phyloP scores from a whole-genome alignment of 345 rosid genomes.

The Syzygium jambos region DNA sequence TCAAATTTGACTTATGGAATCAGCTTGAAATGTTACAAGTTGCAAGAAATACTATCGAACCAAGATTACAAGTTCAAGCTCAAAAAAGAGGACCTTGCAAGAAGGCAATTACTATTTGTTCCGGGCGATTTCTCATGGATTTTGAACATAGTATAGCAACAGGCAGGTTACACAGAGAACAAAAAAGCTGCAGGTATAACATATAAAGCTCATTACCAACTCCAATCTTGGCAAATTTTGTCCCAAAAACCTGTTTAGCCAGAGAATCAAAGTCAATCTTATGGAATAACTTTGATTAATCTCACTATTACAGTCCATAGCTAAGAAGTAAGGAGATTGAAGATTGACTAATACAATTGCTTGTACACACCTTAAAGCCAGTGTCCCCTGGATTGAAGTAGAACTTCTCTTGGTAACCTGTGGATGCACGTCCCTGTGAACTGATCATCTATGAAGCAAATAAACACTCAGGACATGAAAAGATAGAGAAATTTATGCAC shows the following conservation, averaged over 20 bases:
- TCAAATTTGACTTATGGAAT: not conserved
- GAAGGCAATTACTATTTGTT: not conserved
- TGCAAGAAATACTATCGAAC: not conserved
- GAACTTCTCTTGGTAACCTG: constrained; percentile 96
- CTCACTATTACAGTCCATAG: not conserved
- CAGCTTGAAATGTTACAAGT: not conserved
- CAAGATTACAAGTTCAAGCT: not conserved
- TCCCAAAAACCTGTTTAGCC: constrained; percentile 65
- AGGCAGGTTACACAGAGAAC: not conserved
- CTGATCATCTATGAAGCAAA: not conserved
- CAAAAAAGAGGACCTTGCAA: not conserved
- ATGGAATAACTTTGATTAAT: not conserved
- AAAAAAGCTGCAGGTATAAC: not conserved
- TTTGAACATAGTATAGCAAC: not conserved
- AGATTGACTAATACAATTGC: not conserved
- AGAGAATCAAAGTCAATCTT: not conserved
- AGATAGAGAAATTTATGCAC: constrained; percentile 20
- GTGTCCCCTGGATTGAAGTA: constrained; percentile 97
- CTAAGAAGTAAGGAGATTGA: not conserved
- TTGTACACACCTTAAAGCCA: constrained; percentile 70
- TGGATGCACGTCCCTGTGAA: not conserved
- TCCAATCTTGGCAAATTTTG: constrained; percentile 88
- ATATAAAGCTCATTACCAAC: constrained; percentile 43
- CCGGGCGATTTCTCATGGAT: not conserved
- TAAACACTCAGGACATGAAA: not conserved